Conservation (phyloP, 2,329 filamentous ascomycete genomes). For the Fusarium torreyae region DNA sequence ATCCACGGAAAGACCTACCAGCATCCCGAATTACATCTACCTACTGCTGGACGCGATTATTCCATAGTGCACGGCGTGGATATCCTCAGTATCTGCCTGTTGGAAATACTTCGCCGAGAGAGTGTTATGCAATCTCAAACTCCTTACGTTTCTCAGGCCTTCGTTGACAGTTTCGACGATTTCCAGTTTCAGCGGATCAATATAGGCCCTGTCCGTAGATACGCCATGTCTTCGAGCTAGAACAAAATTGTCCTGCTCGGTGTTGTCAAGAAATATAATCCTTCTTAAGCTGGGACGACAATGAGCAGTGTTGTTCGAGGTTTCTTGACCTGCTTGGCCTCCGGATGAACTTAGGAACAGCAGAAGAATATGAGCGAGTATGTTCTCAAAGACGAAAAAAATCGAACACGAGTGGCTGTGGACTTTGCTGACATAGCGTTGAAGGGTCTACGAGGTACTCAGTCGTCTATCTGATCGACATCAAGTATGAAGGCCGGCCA, state of each 20-base stretch:
- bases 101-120: background rate
- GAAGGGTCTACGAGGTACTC: background rate
- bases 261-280: background rate
- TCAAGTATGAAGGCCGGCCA: no score
- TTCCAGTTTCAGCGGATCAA: background rate
- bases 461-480: background rate
- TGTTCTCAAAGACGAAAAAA: background rate
- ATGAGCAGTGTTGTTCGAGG: background rate
- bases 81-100: background rate
- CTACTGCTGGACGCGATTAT: background rate
- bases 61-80: background rate
- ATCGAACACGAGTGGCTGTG: conserved; percentile 1
- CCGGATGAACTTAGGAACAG: background rate
- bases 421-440: conserved; percentile 2
- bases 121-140: fast-evolving
- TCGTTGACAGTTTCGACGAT: background rate
- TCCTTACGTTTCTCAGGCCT: background rate
- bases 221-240: background rate
- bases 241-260: background rate
- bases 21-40: background rate
- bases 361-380: background rate
- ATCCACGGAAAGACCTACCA: background rate
- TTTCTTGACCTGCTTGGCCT: background rate
- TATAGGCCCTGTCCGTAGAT: background rate
- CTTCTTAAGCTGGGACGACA: background rate